These are phyloP conservation scores for Bolboschoenus planiculmis DNA, from an alignment of 176 grass and related monocot genomes.

Conservation along the genomic window DNA sequence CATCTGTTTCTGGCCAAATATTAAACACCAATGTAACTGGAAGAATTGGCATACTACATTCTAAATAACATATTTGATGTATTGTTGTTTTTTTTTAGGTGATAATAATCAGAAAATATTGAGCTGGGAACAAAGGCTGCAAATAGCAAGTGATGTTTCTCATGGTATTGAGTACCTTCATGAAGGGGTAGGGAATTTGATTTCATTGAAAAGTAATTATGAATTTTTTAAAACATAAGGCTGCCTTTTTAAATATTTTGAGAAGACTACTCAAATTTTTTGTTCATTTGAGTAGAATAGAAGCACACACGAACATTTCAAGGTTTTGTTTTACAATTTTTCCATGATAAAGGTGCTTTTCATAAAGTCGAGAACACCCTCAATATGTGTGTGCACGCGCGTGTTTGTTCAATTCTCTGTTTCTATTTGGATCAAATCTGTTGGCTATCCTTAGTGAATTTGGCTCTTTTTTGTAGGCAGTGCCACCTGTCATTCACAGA, in stretches of 20 bases:
- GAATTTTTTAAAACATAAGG: neutral
- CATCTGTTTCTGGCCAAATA: neutral
- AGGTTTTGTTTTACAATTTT: neutral
- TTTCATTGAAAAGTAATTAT: neutral
- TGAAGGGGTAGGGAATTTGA: constrained; percentile 63
- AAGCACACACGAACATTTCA: neutral
- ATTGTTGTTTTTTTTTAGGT: constrained; percentile 34
- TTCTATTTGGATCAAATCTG: neutral
- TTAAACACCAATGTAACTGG: neutral
- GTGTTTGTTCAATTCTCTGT: neutral
- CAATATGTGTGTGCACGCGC: neutral
- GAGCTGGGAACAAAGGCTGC: constrained; percentile 86
- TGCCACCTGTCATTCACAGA: constrained; percentile 86
- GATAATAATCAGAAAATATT: constrained; percentile 57
- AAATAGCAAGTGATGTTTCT: constrained; percentile 83
- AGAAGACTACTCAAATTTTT: neutral
- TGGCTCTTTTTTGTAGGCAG: constrained; percentile 55
- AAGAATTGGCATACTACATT: neutral
- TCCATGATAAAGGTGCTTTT: neutral
- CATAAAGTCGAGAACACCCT: neutral
- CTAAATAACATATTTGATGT: neutral
- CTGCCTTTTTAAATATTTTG: neutral
- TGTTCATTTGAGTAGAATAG: neutral
- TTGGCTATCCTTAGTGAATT: constrained; percentile 17
- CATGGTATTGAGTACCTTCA: constrained; percentile 97